Conservation (phyloP, 2,329 filamentous ascomycete genomes). For the Arthrobotrys sinensis region DNA sequence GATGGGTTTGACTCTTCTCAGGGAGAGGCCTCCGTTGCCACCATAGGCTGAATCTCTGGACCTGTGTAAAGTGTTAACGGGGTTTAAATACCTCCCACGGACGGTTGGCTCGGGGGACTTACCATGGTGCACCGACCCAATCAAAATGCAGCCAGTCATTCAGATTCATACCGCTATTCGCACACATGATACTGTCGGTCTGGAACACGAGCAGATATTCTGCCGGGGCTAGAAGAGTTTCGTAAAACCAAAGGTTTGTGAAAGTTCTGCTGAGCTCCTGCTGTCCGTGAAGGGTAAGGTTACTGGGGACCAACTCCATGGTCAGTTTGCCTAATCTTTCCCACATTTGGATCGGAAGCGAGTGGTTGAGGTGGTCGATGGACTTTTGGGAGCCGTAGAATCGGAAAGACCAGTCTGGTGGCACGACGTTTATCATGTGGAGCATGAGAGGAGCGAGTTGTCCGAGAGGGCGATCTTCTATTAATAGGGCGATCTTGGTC, state of each 20-base stretch:
- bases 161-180: conserved; percentile 70
- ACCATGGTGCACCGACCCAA: conserved; percentile 73
- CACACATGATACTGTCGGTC: conserved; percentile 73
- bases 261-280: conserved; percentile 73
- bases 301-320: conserved; percentile 71
- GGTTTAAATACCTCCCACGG: background rate
- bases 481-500: conserved; percentile 74
- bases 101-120: background rate
- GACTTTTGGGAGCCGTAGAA: conserved; percentile 57
- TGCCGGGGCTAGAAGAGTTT: conserved; percentile 62
- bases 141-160: conserved; percentile 73
- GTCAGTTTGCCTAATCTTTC: conserved; percentile 66
- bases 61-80: conserved; percentile 16
- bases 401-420: conserved; percentile 74
- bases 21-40: conserved; percentile 72
- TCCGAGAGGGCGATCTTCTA: conserved; percentile 72
- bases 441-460: conserved; percentile 72
- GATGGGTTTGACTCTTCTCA: conserved; percentile 72
- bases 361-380: conserved; percentile 61
- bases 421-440: conserved; percentile 74
- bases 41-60: conserved; percentile 68
- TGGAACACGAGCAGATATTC: conserved; percentile 71
- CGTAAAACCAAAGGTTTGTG: conserved; percentile 72
- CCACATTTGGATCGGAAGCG: conserved; percentile 62
- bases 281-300: conserved; percentile 72